phyloP scores from a whole-genome alignment of 2,329 filamentous ascomycete species.

The Nemania sp. region DNA sequence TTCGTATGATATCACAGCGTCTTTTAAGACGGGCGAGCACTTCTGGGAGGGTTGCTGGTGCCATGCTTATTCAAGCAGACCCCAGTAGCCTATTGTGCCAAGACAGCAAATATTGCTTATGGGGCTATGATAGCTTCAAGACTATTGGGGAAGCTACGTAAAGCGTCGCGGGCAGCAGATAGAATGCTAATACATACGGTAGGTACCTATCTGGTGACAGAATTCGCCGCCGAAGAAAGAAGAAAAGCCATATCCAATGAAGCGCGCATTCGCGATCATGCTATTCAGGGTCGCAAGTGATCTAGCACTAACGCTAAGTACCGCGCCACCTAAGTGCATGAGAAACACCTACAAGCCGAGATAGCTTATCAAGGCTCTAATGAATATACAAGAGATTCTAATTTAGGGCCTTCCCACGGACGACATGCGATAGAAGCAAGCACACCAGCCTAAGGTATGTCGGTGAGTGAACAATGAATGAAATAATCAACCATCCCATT shows the following conservation, averaged over 20 bases:
- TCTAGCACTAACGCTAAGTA: not conserved
- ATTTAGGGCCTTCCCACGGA: not conserved
- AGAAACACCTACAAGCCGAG: not conserved
- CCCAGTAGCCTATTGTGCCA: too few species aligned
- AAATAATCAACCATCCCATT: conserved; percentile 5
- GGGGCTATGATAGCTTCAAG: too few species aligned
- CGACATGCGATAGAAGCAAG: not conserved
- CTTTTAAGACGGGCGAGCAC: too few species aligned
- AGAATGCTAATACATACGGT: not conserved
- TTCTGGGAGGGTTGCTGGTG: too few species aligned
- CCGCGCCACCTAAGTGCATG: not conserved
- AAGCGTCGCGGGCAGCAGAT: not conserved
- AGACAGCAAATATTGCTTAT: too few species aligned
- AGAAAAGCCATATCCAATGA: not conserved
- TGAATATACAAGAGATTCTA: not conserved
- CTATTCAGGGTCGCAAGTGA: not conserved
- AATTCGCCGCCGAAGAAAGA: not conserved
- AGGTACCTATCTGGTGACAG: not conserved
- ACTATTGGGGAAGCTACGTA: not conserved
- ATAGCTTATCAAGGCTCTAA: conserved; percentile 2
- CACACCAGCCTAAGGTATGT: not conserved
- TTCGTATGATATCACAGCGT: too few species aligned
- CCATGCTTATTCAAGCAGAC: too few species aligned
- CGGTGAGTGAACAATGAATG: not conserved
- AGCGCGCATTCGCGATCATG: too few species aligned